Evolutionary conservation across 768 basidiomycete genomes (phyloP), one percentile per base, ranked within the genome.

Genomic region (Exidia glandulosa): DNA sequence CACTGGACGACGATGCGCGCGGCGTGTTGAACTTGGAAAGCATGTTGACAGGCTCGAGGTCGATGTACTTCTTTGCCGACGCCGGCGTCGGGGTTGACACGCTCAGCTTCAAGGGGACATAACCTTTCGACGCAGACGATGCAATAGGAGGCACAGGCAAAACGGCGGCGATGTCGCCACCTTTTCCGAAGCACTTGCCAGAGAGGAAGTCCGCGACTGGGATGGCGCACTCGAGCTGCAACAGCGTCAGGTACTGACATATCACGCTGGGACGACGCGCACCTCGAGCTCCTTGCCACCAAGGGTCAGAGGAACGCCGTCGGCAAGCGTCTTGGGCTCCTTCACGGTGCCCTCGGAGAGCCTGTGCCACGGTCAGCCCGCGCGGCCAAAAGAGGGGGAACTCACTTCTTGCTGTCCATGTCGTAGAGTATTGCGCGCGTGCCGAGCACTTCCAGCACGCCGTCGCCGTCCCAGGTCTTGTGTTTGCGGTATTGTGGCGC

Each of bases 381-480:
- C 36, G 36, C 23, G 19, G 16, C 9, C 12, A 14, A 45, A 23
- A 19, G 19, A 19, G 12, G 34, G n/a, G 7, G n/a, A n/a, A 27
- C 56, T 23, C 32, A 60, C 56, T 56, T 57, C 32, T 56, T 56
- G 33, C 34, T 57, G 7, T 63, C 65, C 0, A 25, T 12, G 37
- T 67, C 62, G 13, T 57, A 50, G 0, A 68, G 34, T 13, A 50
- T 50, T 1, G 37, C 56, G n/a, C 55, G 57, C 19, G 34, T 52
- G 12, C 58, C 62, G 4, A 34, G 19, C 29, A 66, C 59, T 31
- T 54, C 50, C 23, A 54, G 30, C 23, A 66, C 14, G 19, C 64
- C 69, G 30, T 86, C 89, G 2, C 86, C 90, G 60, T 93, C 90
- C 91, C 93, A 94, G 0, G 85, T 88, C 67, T 88, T 88, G 64